Base-by-base conservation (phyloP, 129 eudicot species). In the Artemisia argyi region DNA sequence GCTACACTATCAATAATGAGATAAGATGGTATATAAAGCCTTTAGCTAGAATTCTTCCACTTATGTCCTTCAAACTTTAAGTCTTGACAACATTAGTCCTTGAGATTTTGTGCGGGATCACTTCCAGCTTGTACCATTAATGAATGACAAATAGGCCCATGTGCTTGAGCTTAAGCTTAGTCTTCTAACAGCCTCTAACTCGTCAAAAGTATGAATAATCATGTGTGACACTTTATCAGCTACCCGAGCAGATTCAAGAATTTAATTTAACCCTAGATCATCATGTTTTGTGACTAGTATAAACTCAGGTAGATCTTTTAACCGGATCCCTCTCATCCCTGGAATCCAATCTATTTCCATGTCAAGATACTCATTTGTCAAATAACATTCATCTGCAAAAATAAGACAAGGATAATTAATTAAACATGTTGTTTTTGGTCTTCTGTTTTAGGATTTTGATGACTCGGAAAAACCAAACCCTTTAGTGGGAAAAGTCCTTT, bases 291-390 rank as follows among this genome's bases (percentile, higher is more conserved):
- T 51, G 39, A 26, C 16, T 60, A 42, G 28, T 7, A 50, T 68
- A 49, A 28, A 8, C 10, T 52, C 44, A 7, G 81, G 81, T 19
- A 76, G 53, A 60, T 76, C 81, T 47, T 51, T 69, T 5, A 76
- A 50, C 17, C 75, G 48, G 19, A 76, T 50, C 3, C 44, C 53
- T 47, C 51, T 35, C 81, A 76, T 76, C 11, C 81, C 81, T 3
- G 75, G 80, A 46, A 76, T 69, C 73, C 73, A 75, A 32, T 76
- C 68, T 50, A 76, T 35, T 10, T 16, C 19, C n/a, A 30, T 78
- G 28, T 71, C 73, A 59, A 44, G 46, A 47, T 64, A 79, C 1
- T 69, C 73, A 51, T 66, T 71, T 22, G 66, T 64, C 17, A 71
- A 51, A 56, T 79, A 30, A 39, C 78, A 65, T 64, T 44, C 83